A percentile compares a stretch with the other conserved stretches of the same genome.
Conservation (phyloP, 1,284 basidiomycete genomes). For the Ustilago curta region DNA sequence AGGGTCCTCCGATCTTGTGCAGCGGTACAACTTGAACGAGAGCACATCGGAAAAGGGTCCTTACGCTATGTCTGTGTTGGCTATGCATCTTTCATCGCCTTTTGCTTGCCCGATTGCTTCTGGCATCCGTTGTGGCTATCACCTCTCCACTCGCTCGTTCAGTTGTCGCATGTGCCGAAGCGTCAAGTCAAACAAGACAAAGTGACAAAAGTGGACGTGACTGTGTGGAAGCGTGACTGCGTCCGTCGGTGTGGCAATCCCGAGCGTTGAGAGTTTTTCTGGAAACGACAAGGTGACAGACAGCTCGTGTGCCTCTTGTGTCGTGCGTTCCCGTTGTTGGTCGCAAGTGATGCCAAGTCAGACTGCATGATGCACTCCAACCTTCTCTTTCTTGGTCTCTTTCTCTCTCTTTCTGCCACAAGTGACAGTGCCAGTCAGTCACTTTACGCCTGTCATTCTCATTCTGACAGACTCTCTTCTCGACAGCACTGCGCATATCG, state of each 20-base stretch:
- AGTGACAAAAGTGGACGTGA: background rate
- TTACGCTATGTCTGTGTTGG: background rate
- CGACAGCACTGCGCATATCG: conserved; percentile 5
- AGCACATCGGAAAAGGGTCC: background rate
- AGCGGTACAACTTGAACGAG: background rate
- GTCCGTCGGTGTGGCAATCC: background rate
- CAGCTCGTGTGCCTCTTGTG: conserved; percentile 9
- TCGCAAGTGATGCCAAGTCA: background rate
- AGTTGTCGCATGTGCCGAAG: background rate
- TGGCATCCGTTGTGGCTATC: background rate
- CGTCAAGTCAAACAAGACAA: too few species aligned
- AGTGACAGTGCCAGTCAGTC: too few species aligned
- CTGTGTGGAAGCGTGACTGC: background rate
- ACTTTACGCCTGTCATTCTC: conserved; percentile 1
- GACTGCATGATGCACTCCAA: conserved; percentile 10
- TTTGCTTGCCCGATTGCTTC: background rate
- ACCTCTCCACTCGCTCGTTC: too few species aligned
- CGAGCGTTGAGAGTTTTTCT: background rate
- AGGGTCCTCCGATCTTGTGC: conserved; percentile 10
- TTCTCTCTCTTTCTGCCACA: background rate
- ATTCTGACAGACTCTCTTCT: background rate
- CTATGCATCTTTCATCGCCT: background rate
- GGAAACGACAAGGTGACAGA: conserved; percentile 5
- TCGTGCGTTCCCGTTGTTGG: background rate
- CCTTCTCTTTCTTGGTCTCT: background rate